Percentiles rank a stretch among this genome's conserved stretches.
Conservation (phyloP, 208 protist genomes). For the Tritrichomonas foetus region DNA sequence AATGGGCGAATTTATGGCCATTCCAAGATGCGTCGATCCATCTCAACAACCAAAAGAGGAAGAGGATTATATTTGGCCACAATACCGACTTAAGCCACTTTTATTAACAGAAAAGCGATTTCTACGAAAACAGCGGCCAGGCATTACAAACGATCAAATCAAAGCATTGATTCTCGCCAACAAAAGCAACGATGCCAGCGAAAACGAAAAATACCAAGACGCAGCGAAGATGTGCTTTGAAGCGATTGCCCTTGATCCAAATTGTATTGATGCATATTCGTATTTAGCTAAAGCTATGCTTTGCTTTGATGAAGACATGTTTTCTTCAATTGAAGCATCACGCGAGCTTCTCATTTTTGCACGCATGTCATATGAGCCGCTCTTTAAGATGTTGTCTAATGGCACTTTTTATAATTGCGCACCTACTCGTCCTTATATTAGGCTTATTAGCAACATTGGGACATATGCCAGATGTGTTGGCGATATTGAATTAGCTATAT, state of each 20-base stretch:
- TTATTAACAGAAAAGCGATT: no score
- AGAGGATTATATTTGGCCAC: no score
- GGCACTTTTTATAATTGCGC: neutral
- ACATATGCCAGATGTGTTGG: neutral
- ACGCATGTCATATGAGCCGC: neutral
- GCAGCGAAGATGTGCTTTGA: neutral
- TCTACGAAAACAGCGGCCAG: no score
- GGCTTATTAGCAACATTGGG: neutral
- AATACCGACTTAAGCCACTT: no score
- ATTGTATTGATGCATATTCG: neutral
- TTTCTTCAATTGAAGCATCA: neutral
- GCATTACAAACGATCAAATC: neutral
- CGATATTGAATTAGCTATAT: neutral
- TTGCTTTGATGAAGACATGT: neutral
- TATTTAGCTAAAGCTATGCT: neutral
- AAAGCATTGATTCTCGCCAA: neutral
- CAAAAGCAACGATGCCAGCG: neutral
- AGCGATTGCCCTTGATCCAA: neutral
- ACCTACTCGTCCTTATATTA: neutral
- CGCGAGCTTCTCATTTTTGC: neutral
- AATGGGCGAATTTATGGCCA: no score
- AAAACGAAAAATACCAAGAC: neutral
- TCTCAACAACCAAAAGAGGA: no score
- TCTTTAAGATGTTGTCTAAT: neutral
- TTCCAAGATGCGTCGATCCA: no score